A percentile compares a stretch with the other conserved stretches of the same genome.
Evolutionary conservation across 73 alveolate species (phyloP).

Genomic region (Symbiodinium pilosum): DNA sequence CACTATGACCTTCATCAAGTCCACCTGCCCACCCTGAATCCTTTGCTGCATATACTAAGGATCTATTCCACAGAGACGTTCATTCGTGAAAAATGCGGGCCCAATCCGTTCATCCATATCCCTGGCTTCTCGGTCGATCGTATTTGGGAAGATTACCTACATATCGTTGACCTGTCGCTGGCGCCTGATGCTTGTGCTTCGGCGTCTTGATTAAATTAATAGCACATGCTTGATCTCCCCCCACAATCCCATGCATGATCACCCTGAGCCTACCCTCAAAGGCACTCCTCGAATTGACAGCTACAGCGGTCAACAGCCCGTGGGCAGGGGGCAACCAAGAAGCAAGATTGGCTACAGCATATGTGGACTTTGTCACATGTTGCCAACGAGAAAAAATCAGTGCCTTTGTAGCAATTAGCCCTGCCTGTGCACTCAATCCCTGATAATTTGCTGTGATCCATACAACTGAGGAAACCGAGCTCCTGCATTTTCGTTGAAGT

Average conservation of each 20-base stretch:
- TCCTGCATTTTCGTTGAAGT: background rate
- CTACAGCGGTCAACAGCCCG: background rate
- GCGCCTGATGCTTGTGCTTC: constrained; percentile 2
- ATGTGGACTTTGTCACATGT: background rate
- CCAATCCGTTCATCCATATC: background rate
- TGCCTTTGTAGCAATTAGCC: background rate
- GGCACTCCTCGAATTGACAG: constrained; percentile 10
- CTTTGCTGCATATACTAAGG: background rate
- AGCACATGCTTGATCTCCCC: no score
- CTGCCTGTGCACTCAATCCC: background rate
- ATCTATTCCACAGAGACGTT: background rate
- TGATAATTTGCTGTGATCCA: no score
- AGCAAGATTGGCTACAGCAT: background rate
- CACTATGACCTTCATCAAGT: no score
- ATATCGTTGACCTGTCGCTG: background rate
- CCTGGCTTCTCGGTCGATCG: background rate
- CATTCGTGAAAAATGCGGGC: background rate
- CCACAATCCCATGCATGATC: no score
- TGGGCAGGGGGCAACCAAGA: background rate
- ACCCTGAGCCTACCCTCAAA: background rate
- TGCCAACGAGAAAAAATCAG: background rate
- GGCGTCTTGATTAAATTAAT: background rate
- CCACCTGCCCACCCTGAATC: no score
- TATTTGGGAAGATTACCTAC: background rate
- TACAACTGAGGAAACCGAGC: background rate